phyloP scores from a whole-genome alignment of 495 filamentous ascomycete species.

The Aspergillus hancockii region DNA sequence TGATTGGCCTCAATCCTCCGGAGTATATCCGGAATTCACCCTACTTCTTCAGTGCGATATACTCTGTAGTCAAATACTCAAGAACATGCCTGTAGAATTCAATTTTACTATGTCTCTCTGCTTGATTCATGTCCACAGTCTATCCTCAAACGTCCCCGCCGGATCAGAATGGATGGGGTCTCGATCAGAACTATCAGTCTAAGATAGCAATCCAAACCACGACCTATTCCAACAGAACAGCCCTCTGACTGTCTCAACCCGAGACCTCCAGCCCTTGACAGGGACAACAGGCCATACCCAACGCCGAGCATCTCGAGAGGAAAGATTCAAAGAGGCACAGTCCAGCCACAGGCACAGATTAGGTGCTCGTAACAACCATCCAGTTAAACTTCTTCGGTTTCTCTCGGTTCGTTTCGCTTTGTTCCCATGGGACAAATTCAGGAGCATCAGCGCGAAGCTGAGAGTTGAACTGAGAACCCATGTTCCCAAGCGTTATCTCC shows the following conservation, averaged over 20 bases:
- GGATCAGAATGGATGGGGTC: too few relatives aligned
- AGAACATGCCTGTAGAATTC: too few relatives aligned
- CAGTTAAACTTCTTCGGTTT: constrained; percentile 10
- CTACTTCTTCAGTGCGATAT: too few relatives aligned
- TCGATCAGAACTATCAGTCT: too few relatives aligned
- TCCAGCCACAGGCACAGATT: not conserved
- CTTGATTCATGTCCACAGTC: not conserved
- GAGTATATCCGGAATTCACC: not conserved
- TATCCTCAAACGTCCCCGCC: not conserved
- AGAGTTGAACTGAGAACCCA: not conserved
- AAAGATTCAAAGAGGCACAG: not conserved
- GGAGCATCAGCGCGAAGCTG: constrained; percentile 26
- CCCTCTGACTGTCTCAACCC: not conserved
- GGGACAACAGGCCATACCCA: not conserved
- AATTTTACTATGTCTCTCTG: too few relatives aligned
- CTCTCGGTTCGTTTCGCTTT: not conserved
- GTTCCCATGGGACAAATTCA: constrained; percentile 22
- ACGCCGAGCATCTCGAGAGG: too few relatives aligned
- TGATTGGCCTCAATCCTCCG: not conserved
- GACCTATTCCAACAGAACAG: not conserved
- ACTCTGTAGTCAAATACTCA: too few relatives aligned
- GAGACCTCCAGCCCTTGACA: not conserved
- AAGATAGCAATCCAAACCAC: not conserved
- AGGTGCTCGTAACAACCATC: constrained; percentile 15
- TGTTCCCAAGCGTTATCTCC: not conserved